Evolutionary conservation across 805 yeast genomes (phyloP).

Genomic region (Komagataella mondaviorum): DNA sequence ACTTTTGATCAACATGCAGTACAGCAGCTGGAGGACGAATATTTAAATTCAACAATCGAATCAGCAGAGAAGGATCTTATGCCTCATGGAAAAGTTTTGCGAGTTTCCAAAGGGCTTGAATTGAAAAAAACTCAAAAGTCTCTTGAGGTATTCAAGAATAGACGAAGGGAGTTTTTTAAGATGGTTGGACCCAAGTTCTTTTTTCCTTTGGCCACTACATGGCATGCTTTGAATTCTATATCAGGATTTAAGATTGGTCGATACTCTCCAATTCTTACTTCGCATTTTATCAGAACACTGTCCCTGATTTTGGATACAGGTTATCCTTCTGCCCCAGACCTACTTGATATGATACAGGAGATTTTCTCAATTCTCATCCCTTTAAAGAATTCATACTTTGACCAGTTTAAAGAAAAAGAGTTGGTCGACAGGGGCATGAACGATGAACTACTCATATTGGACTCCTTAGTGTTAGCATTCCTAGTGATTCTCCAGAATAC

Average conservation of each 20-base stretch:
- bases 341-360: slow-evolving; percentile 46
- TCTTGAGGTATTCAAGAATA: slow-evolving; percentile 4
- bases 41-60: background rate
- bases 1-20: background rate
- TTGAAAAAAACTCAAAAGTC: background rate
- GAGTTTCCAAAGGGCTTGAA: background rate
- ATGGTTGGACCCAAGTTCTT: slow-evolving; percentile 31
- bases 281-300: slow-evolving; percentile 48
- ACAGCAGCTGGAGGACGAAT: background rate
- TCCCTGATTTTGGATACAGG: slow-evolving; percentile 44
- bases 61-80: background rate
- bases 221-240: slow-evolving; percentile 21
- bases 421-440: background rate
- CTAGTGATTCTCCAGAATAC: slow-evolving; percentile 6
- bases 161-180: slow-evolving; percentile 22
- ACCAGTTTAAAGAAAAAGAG: background rate
- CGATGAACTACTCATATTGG: slow-evolving; percentile 4
- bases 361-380: slow-evolving; percentile 20
- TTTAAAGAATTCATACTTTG: background rate
- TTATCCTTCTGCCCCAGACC: slow-evolving; percentile 35
- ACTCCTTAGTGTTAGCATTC: slow-evolving; percentile 5
- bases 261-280: slow-evolving; percentile 36
- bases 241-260: slow-evolving; percentile 32
- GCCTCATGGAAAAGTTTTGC: background rate
- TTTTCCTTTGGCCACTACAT: slow-evolving; percentile 39